Conservation (phyloP, 805 yeast genomes). For the Schizosaccharomyces pombe region DNA sequence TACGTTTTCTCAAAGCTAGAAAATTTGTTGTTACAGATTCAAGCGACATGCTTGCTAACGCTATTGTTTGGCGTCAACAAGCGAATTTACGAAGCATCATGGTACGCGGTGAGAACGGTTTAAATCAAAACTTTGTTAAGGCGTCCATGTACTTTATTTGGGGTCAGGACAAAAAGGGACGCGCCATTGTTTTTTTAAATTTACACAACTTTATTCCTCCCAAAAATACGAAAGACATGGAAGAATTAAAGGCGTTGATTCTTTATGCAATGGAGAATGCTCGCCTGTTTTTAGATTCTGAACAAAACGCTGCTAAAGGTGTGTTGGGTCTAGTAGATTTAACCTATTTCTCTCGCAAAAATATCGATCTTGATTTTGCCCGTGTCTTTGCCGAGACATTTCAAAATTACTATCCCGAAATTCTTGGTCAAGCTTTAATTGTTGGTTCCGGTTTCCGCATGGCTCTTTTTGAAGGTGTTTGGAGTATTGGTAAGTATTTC, state of each 20-base stretch:
- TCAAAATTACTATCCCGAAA: slow-evolving; percentile 3
- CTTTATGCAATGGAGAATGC: slow-evolving; percentile 1
- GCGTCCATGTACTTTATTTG: slow-evolving; percentile 1
- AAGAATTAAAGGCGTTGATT: background rate
- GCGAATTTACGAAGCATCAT: background rate
- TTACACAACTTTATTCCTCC: slow-evolving; percentile 2
- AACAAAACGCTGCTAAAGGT: background rate
- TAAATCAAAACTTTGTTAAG: background rate
- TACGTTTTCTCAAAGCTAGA: slow-evolving; percentile 1
- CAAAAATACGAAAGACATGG: background rate
- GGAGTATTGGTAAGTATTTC: background rate
- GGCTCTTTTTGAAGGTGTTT: slow-evolving; percentile 3
- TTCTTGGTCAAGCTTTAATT: slow-evolving; percentile 1
- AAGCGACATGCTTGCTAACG: background rate
- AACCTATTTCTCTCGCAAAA: background rate
- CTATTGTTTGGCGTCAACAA: background rate
- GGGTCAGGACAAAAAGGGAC: slow-evolving; percentile 3
- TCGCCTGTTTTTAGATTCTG: background rate
- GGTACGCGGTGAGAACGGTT: background rate
- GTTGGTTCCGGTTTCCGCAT: slow-evolving; percentile 2
- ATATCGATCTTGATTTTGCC: slow-evolving; percentile 3
- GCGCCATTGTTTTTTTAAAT: slow-evolving; percentile 3
- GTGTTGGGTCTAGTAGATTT: background rate
- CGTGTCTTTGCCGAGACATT: background rate
- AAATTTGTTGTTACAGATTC: background rate